Base-by-base conservation (phyloP, 2,329 filamentous ascomycete species). In the Geosmithia flava region DNA sequence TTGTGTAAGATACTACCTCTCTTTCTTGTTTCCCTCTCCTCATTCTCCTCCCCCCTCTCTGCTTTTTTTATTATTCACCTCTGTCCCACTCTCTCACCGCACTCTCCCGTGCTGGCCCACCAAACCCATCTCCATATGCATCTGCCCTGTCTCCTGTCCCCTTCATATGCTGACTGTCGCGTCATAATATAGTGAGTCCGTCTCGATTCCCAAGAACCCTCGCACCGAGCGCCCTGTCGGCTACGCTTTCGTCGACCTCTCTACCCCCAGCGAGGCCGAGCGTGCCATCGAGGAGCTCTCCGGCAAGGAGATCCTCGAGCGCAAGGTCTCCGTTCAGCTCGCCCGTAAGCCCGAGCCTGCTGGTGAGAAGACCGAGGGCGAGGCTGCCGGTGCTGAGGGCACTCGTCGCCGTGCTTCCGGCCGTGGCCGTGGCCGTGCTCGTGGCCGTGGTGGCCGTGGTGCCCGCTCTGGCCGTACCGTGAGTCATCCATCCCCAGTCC, bases 151-250 rank as follows among this genome's bases (percentile, higher is more conserved):
- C 23, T 27, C 23, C 23, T 27, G 23, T 27, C 4, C 23, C 8
- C 23, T 27, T 27, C 23, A 5, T 46, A 7, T 20, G 44, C 44
- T 46, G 27, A 46, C 44, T 8, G n/a, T 33, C 3, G n/a, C 29
- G 7, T 27, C 23, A 10, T 19, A 20, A 20, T 15, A 15, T 63
- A 97, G 93, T 71, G 93, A 98, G 78, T 95, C 88, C 69, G 91
- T 91, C 69, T 97, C 93, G 60, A 98, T 98, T 71, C 93, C 93
- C 58, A 95, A 94, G 80, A 97, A 98, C 78, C 93, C 93, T 66
- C 91, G 93, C 70, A 98, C 91, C 71, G 91, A 89, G 71, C 91
- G 93, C 67, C 91, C 93, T 55, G 93, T 98, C 68, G 93, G 93
- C 65, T 98, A 97, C 70, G 93, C 93, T 65, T 98, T 98, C 67